Evolutionary conservation across 768 basidiomycete species (phyloP), one percentile per base, ranked within the genome.

Genomic region (Pleurotus cornucopiae): DNA sequence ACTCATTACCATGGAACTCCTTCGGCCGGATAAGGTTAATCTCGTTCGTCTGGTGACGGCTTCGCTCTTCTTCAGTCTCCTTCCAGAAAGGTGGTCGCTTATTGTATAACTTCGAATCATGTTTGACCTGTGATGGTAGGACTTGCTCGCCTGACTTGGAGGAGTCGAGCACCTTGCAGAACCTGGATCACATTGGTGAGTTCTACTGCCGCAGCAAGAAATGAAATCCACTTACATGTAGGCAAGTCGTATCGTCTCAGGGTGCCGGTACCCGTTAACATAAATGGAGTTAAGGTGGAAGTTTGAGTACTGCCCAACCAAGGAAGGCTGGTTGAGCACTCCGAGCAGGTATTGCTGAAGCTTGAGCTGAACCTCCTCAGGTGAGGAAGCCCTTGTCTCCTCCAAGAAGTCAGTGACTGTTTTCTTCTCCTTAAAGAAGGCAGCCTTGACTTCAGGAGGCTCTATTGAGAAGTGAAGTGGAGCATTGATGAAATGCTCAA

Each of bases 241-340:
- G 0, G 84, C 86, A 2, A 88, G 70, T 13, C 76, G 72, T 2
- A 78, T 71, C 0, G 86, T 83, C 18, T 75, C 68, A 0, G 64
- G 63, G 56, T 83, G 72, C 0, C 49, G 55, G 56, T 87, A 89
- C 0, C 87, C 88, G 1, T 71, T 52, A 0, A 62, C 64, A 54
- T 86, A 85, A 2, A 80, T 74, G 0, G 81, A 71, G 38, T 76
- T 73, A 45, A 85, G 82, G 65, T 88, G 85, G 62, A 76, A 78
- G 0, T 63, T 72, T 0, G 80, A 81, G 60, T 86, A 87, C 44
- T 64, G 73, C 1, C 86, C 86, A 1, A 84, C 79, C 0, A 76
- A 60, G 0, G 73, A 72, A 0, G 70, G 61, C 52, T 80, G 73
- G 0, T 69, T 71, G 14, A 88, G 67, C 2, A 78, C 70, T 2